phyloP scores from a whole-genome alignment of 2,329 filamentous ascomycete genomes.

The Cyphellophora europaea region DNA sequence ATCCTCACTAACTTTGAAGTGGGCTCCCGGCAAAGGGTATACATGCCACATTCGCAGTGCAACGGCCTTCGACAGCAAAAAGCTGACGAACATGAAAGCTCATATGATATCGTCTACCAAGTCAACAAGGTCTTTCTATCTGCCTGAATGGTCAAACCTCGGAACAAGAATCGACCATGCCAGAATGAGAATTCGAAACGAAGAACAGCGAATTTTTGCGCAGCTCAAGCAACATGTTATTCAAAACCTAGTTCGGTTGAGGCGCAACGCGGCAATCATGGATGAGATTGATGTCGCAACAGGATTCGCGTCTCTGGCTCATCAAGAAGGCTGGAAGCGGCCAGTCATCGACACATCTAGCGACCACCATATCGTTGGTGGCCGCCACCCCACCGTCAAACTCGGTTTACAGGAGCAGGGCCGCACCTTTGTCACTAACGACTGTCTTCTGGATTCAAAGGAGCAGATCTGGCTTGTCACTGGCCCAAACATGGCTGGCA shows the following conservation, averaged over 20 bases:
- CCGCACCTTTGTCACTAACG: slow-evolving; percentile 72
- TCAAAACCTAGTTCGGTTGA: slow-evolving; percentile 70
- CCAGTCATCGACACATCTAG: slow-evolving; percentile 60
- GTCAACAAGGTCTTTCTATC: slow-evolving; percentile 74
- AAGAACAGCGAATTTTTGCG: slow-evolving; percentile 74
- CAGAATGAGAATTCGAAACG: slow-evolving; percentile 66
- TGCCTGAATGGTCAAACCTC: slow-evolving; percentile 73
- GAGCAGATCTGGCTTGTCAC: slow-evolving; percentile 62
- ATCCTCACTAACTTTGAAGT: slow-evolving; percentile 65
- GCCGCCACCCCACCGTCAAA: slow-evolving; percentile 88
- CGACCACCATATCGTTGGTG: slow-evolving; percentile 68
- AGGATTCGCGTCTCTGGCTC: slow-evolving; percentile 71
- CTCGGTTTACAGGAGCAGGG: slow-evolving; percentile 70
- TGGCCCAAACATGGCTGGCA: slow-evolving; percentile 97
- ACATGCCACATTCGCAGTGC: slow-evolving; percentile 69
- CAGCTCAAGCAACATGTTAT: slow-evolving; percentile 68
- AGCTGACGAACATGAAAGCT: slow-evolving; percentile 32
- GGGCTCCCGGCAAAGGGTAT: slow-evolving; percentile 79
- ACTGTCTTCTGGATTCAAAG: slow-evolving; percentile 70
- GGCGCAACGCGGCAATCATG: slow-evolving; percentile 81
- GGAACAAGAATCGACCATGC: slow-evolving; percentile 71
- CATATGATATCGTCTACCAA: slow-evolving; percentile 69
- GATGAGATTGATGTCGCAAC: slow-evolving; percentile 89
- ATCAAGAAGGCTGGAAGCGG: slow-evolving; percentile 62
- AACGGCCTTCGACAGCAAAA: slow-evolving; percentile 50